Evolutionary conservation across 2,329 filamentous ascomycete species (phyloP), one percentile per base, ranked within the genome.

Genomic region (Penicillium hordei): DNA sequence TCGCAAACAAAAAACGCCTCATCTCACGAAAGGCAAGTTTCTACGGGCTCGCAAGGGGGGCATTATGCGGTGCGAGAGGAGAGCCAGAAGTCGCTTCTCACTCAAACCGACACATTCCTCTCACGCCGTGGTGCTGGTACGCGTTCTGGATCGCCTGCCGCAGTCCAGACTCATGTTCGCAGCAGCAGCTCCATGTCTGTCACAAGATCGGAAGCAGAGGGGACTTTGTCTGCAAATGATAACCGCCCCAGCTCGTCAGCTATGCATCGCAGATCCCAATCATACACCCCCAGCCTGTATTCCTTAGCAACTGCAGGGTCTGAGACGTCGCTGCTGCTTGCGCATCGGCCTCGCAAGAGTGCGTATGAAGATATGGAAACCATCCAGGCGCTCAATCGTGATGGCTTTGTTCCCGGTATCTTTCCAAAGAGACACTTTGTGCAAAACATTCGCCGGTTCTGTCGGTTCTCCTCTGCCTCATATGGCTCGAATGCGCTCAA

Each of bases 291-390:
- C 5, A 79, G 78, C 53, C 68, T 80, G 53, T 80, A 79, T 57
- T 80, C 78, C 0, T 61, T 81, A 44, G 76, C 74, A 15, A 78
- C 74, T 46, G 75, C 72, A 10, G 73, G 75, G 21, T 79, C 77
- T 0, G 74, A 77, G 54, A 77, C 76, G 2, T 78, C 78, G n/a
- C 69, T 79, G 15, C 64, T 80, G 19, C 66, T 80, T 50, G 75
- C 75, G 8, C 75, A 76, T 54, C 67, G 77, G 45, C 68, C 74
- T 33, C 68, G 72, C 25, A 78, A 74, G 52, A 79, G 76, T 54
- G 71, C 76, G n/a, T 79, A 78, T 56, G 77, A 79, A 55, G 76
- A 79, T 58, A 71, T 72, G 43, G 70, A 74, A n/a, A 77, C 77
- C 9, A 72, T 80, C 23, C 70, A 75, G 48, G 72, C 72, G 4